Conservation (phyloP, 202 grass and related monocot genomes). For the Panicum hallii region DNA sequence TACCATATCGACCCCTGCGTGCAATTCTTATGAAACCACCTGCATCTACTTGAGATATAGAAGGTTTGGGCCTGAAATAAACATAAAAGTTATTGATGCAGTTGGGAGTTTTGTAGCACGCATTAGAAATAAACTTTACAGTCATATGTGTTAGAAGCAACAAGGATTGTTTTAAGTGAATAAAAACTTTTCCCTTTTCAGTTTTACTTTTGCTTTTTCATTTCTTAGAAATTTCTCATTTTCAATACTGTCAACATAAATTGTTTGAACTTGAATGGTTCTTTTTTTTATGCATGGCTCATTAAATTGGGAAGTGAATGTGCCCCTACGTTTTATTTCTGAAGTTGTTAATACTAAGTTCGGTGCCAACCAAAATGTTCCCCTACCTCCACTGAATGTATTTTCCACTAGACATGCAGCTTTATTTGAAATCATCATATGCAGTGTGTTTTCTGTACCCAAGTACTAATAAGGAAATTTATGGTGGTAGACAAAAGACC, state of each 20-base stretch:
- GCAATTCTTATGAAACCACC: not conserved
- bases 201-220: not conserved
- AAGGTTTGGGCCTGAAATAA: not conserved
- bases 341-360: not conserved
- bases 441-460: conserved; percentile 28
- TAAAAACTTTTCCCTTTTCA: not conserved
- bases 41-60: not conserved
- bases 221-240: not conserved
- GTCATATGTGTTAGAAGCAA: not conserved
- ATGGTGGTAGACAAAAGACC: not conserved
- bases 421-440: not conserved
- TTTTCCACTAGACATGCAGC: not conserved
- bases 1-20: not conserved
- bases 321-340: not conserved
- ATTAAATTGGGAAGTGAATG: not conserved
- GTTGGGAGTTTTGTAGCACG: not conserved
- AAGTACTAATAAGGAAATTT: conserved; percentile 21
- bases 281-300: not conserved
- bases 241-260: not conserved
- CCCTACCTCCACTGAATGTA: not conserved
- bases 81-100: not conserved
- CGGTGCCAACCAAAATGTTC: not conserved
- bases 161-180: not conserved
- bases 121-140: not conserved
- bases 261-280: not conserved